A percentile compares a stretch with the other conserved stretches of the same genome.
These are phyloP conservation scores for Bryoerythrophyllum caledonicum DNA, from an alignment of 225 moss, liverwort and hornwort genomes.

Conservation along the genomic window DNA sequence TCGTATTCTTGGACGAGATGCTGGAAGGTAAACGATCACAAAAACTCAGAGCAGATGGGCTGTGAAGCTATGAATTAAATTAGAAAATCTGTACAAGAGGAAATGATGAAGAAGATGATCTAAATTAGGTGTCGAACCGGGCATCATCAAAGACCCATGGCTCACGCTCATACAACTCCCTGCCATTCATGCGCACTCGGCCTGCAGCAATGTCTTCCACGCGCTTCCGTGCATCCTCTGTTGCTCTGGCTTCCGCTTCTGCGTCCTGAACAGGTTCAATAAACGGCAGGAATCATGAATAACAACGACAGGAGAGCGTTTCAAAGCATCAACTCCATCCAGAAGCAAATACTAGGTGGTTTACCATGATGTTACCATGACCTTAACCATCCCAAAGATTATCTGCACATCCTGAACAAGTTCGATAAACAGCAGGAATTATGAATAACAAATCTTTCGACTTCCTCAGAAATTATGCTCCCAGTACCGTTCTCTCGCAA, in stretches of 20 bases:
- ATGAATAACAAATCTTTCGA: no score
- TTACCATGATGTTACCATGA: not conserved
- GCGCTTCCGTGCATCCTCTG: conserved; percentile 74
- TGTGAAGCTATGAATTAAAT: not conserved
- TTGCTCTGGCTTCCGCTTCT: conserved; percentile 67
- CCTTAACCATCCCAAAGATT: not conserved
- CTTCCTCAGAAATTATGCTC: not conserved
- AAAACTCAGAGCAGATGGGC: not conserved
- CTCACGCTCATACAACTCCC: conserved; percentile 66
- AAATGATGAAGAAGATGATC: not conserved
- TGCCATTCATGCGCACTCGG: conserved; percentile 77
- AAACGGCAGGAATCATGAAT: not conserved
- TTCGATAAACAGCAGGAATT: no score
- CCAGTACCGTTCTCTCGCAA: not conserved
- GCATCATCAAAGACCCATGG: conserved; percentile 88
- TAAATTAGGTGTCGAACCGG: conserved; percentile 46
- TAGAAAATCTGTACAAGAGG: conserved; percentile 19
- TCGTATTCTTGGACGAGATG: not conserved
- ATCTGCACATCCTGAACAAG: not conserved
- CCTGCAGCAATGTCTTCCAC: conserved; percentile 70
- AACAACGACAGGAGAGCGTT: not conserved
- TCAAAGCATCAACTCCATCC: not conserved
- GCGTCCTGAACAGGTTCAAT: conserved; percentile 46
- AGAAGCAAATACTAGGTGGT: not conserved
- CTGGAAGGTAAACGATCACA: not conserved